A percentile compares a stretch with the other conserved stretches of the same genome.
These are phyloP conservation scores for Striga hermonthica DNA, from an alignment of 305 asterid genomes.

Conservation along the genomic window DNA sequence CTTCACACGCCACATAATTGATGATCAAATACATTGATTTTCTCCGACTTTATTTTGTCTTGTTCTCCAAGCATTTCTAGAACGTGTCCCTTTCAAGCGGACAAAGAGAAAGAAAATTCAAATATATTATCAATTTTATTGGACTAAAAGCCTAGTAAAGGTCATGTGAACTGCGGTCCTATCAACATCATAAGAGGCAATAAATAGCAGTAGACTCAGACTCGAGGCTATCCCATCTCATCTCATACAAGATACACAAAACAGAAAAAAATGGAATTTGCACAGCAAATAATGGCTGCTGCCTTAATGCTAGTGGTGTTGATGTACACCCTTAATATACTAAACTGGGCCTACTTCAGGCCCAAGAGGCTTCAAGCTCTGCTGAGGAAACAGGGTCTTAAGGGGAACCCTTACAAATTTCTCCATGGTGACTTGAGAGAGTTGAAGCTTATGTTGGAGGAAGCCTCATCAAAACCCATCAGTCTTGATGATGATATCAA, in stretches of 20 bases:
- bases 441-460: neutral
- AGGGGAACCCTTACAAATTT: conserved; percentile 35
- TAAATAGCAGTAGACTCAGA: too few species aligned
- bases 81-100: neutral
- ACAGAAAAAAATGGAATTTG: conserved; percentile 25
- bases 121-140: too few species aligned
- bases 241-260: neutral
- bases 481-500: conserved; percentile 26
- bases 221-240: too few species aligned
- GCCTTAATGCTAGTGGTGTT: conserved; percentile 18
- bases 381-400: conserved; percentile 39
- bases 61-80: neutral
- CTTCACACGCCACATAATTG: neutral
- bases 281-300: conserved; percentile 9
- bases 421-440: conserved; percentile 38
- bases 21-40: neutral
- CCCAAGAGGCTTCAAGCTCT: conserved; percentile 36
- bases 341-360: conserved; percentile 41
- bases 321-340: conserved; percentile 33
- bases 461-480: conserved; percentile 32
- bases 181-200: too few species aligned
- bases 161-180: too few species aligned
- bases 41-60: neutral
- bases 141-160: neutral
- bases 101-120: neutral